These are phyloP conservation scores for Avena insularis DNA, from an alignment of 176 grass and related monocot genomes.

Conservation along the genomic window DNA sequence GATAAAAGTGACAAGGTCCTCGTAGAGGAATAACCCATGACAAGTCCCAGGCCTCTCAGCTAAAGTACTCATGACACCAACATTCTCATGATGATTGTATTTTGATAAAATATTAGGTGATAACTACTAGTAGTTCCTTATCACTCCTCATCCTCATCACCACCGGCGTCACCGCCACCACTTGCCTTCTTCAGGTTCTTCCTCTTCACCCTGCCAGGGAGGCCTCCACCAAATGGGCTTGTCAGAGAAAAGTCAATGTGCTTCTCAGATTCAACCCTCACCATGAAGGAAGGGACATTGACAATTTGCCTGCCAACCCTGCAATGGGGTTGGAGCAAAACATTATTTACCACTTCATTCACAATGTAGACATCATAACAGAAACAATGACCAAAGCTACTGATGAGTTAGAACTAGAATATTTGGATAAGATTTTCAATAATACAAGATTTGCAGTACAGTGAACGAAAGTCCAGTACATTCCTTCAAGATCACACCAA, in stretches of 20 bases:
- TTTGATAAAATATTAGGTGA: constrained; percentile 33
- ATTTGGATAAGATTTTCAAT: neutral
- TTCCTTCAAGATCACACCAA: neutral
- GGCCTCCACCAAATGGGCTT: constrained; percentile 69
- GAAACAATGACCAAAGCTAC: no score
- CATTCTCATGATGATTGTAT: constrained; percentile 41
- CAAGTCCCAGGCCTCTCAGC: neutral
- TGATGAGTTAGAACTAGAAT: neutral
- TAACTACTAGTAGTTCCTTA: constrained; percentile 24
- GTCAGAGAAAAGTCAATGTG: constrained; percentile 76
- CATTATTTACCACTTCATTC: neutral
- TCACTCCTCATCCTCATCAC: constrained; percentile 64
- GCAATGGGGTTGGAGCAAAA: neutral
- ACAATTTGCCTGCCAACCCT: constrained; percentile 83
- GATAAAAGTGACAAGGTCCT: constrained; percentile 32
- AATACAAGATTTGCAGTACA: neutral
- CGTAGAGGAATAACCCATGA: constrained; percentile 18
- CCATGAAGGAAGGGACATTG: constrained; percentile 76
- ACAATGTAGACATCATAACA: neutral
- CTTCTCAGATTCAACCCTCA: constrained; percentile 77
- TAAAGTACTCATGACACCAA: constrained; percentile 41
- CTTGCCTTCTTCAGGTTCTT: constrained; percentile 66
- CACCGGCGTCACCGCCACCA: constrained; percentile 23
- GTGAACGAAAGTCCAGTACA: neutral
- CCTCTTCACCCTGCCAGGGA: constrained; percentile 62